A percentile compares a stretch with the other conserved stretches of the same genome.
phyloP scores from a whole-genome alignment of 768 basidiomycete species.

The Naganishia kalamii region DNA sequence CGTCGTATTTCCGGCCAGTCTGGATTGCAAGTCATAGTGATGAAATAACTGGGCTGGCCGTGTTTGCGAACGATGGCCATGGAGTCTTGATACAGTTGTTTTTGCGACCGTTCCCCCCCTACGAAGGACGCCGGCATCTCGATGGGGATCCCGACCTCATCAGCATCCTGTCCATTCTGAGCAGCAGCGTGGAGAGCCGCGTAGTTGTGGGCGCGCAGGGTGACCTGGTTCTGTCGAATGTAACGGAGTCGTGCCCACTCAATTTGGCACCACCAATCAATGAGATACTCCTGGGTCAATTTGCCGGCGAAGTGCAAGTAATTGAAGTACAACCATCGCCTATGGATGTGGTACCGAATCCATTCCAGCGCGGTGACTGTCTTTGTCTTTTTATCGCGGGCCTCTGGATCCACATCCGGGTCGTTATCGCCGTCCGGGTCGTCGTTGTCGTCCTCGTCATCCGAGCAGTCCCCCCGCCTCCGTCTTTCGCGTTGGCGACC shows the following conservation, averaged over 20 bases:
- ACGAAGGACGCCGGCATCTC: constrained; percentile 25
- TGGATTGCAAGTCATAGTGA: constrained; percentile 28
- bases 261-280: constrained; percentile 51
- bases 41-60: constrained; percentile 25
- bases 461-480: constrained; percentile 43
- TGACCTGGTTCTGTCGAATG: constrained; percentile 24
- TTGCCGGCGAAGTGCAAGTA: constrained; percentile 47
- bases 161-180: background rate
- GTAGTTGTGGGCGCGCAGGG: constrained; percentile 47
- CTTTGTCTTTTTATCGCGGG: too few species aligned
- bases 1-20: constrained; percentile 29
- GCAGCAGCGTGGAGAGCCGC: constrained; percentile 20
- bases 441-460: constrained; percentile 43
- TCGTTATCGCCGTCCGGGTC: background rate
- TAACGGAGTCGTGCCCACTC: constrained; percentile 50
- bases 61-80: constrained; percentile 28
- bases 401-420: background rate
- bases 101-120: constrained; percentile 25
- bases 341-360: constrained; percentile 44
- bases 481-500: background rate
- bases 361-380: background rate
- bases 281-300: constrained; percentile 52
- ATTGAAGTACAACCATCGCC: constrained; percentile 18
- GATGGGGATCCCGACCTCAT: constrained; percentile 10
- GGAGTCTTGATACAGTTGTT: constrained; percentile 28